A percentile compares a stretch with the other conserved stretches of the same genome.
Evolutionary conservation across 345 rosid genomes (phyloP).

Genomic region (Euphorbia peplus): DNA sequence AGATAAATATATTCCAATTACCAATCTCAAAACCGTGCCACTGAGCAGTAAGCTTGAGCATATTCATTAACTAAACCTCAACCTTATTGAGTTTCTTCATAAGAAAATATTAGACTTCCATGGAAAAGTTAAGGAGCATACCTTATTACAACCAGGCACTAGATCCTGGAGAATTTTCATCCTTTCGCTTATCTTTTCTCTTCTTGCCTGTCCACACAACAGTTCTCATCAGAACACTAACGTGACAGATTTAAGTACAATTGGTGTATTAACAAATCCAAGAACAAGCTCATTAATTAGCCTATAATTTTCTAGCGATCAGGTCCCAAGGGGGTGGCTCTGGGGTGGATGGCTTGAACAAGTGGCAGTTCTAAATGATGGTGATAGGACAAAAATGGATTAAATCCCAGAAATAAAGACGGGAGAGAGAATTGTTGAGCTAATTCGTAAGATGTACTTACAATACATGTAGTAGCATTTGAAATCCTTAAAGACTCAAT

Average conservation of each 20-base stretch:
- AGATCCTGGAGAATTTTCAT: constrained; percentile 92
- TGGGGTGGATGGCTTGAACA: no score
- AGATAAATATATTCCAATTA: constrained; percentile 5
- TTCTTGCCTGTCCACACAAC: constrained; percentile 56
- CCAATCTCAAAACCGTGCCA: not conserved
- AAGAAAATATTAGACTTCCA: no score
- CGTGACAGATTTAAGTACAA: not conserved
- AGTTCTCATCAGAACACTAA: constrained; percentile 24
- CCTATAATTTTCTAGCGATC: no score
- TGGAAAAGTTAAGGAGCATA: constrained; percentile 25
- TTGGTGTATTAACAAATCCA: not conserved
- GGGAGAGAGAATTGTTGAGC: no score
- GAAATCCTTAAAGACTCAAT: no score
- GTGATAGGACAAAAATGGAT: no score
- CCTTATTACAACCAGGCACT: constrained; percentile 93
- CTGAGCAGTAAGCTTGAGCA: not conserved
- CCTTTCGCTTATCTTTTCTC: constrained; percentile 91
- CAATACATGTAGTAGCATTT: no score
- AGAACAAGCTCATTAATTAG: not conserved
- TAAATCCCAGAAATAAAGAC: no score
- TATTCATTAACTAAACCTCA: not conserved
- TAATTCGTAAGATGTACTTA: no score
- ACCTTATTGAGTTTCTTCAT: no score
- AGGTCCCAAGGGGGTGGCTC: no score
- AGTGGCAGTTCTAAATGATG: no score